Evolutionary conservation across 176 grass and related monocot genomes (phyloP), one percentile per base, ranked within the genome.

Genomic region (Bolboschoenus planiculmis): DNA sequence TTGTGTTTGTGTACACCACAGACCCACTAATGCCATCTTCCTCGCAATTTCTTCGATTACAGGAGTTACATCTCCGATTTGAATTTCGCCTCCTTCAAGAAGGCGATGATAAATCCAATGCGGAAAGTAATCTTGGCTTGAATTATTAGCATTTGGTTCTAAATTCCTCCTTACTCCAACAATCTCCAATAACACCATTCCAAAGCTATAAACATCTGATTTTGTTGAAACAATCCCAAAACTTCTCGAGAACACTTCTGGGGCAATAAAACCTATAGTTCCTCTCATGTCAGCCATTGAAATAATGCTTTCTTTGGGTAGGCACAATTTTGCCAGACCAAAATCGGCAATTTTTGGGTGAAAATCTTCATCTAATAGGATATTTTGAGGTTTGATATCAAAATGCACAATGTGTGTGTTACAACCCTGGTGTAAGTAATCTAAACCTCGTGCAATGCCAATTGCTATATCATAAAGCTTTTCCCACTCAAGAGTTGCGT

Each of bases 31-130:
- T n/a, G n/a, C n/a, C n/a, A n/a, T n/a, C n/a, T n/a, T n/a, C n/a
- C n/a, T n/a, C n/a, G n/a, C n/a, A n/a, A n/a, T n/a, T n/a, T 83
- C 70, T 53, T 89, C 79, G 10, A 47, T 70, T 63, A 74, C 85
- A 23, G 13, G 1, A 62, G 59, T 67, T 29, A 89, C 31, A 63
- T 87, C 78, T 37, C 42, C 71, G 11, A 51, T 37, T 67, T 85
- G 20, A 39, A 89, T 20, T 50, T 78, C 64, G 26, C 83, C 83
- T 40, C 33, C 80, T 73, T 51, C 72, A 20, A 58, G 76, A 55
- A 91, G 81, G 71, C 91, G 89, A 3, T 94, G 86, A 62, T 94
- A 85, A 62, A 94, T 87, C 92, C 92, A 94, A 63, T 91, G 82
- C 15, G 87, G 89, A 73, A 94, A 94, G 65, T 91, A 91, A 16